Evolutionary conservation across 176 grass and related monocot species (phyloP).

Genomic region (Tillandsia fasciculata): DNA sequence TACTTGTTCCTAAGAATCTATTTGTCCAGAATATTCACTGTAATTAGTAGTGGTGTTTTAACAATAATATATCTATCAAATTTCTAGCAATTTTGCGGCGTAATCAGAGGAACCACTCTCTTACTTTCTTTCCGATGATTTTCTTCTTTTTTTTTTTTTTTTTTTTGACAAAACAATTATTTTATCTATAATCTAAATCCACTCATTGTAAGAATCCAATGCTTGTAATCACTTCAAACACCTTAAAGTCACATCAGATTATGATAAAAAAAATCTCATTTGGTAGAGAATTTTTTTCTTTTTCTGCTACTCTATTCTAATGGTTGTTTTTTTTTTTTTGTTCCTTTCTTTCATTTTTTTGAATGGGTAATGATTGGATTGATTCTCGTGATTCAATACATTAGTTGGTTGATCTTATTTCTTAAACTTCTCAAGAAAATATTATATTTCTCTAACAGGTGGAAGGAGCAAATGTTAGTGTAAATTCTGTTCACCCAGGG

Average conservation of each 20-base stretch:
- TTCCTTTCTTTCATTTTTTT: background rate
- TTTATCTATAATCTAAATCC: too few relatives aligned
- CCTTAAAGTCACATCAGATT: background rate
- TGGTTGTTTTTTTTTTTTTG: background rate
- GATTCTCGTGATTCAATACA: too few relatives aligned
- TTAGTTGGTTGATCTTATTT: too few relatives aligned
- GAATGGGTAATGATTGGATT: too few relatives aligned
- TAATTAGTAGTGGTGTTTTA: background rate
- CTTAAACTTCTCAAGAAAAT: too few relatives aligned
- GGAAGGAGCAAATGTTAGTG: constrained; percentile 73
- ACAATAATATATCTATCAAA: too few relatives aligned
- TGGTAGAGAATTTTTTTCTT: background rate
- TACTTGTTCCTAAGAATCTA: background rate
- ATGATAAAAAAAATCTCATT: background rate
- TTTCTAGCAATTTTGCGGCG: too few relatives aligned
- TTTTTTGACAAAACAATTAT: too few relatives aligned
- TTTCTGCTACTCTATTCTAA: constrained; percentile 1
- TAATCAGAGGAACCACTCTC: too few relatives aligned
- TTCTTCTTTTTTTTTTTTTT: too few relatives aligned
- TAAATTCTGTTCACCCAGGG: constrained; percentile 88
- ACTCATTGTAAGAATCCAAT: too few relatives aligned
- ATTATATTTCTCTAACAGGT: constrained; percentile 38
- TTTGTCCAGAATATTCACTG: background rate
- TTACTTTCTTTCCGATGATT: too few relatives aligned
- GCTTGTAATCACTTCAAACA: background rate